These are phyloP conservation scores for Buddleja alternifolia DNA, from an alignment of 257 asterid genomes.

Conservation along the genomic window DNA sequence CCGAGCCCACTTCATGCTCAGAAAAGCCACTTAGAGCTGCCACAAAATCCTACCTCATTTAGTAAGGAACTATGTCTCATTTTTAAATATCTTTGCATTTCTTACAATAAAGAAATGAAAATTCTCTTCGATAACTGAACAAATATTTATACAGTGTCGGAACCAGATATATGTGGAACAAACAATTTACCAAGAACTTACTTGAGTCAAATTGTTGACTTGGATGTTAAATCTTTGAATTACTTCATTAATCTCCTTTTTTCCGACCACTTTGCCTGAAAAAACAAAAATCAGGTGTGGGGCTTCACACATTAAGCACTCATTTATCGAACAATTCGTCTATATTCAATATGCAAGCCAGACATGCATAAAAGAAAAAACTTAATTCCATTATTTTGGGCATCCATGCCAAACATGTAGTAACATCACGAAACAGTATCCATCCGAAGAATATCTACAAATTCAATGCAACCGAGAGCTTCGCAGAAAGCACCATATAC, in stretches of 20 bases:
- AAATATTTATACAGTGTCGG: slow-evolving; percentile 10
- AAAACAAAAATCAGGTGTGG: slow-evolving; percentile 14
- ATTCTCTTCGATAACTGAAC: background rate
- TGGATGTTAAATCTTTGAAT: slow-evolving; percentile 86
- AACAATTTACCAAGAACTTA: slow-evolving; percentile 44
- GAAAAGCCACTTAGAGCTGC: background rate
- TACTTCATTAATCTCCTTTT: slow-evolving; percentile 64
- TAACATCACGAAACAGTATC: background rate
- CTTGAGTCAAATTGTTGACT: slow-evolving; percentile 94
- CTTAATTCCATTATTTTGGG: background rate
- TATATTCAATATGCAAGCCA: slow-evolving; percentile 11
- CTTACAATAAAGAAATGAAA: background rate
- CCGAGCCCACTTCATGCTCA: background rate
- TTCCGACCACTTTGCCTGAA: slow-evolving; percentile 71
- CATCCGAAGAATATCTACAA: slow-evolving; percentile 12
- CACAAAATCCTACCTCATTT: background rate
- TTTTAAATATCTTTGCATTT: background rate
- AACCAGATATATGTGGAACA: slow-evolving; percentile 2
- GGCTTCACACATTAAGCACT: slow-evolving; percentile 14
- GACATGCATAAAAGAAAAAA: slow-evolving; percentile 3
- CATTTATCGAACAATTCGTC: slow-evolving; percentile 6
- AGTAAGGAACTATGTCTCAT: background rate
- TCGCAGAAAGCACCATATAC: slow-evolving; percentile 5
- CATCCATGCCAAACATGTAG: background rate
- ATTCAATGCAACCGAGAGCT: slow-evolving; percentile 12